Conservation (phyloP, 1,284 basidiomycete genomes). For the Irpex lacteus region DNA sequence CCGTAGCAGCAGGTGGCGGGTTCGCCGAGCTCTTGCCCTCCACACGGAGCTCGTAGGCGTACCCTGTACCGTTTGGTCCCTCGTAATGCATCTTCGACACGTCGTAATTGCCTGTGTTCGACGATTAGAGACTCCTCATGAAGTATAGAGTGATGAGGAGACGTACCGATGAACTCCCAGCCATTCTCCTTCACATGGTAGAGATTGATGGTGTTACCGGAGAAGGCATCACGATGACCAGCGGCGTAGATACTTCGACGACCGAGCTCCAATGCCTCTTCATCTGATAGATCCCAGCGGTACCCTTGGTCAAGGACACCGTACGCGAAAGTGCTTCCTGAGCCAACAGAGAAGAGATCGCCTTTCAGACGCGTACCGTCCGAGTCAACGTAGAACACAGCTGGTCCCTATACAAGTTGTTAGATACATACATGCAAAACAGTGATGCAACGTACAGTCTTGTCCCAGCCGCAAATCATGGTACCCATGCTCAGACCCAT, state of each 20-base stretch:
- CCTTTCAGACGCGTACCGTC: slow-evolving; percentile 96
- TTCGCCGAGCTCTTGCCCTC: slow-evolving; percentile 28
- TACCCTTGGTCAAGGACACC: slow-evolving; percentile 98
- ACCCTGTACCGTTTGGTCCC: slow-evolving; percentile 72
- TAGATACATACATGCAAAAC: background rate
- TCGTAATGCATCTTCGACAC: slow-evolving; percentile 80
- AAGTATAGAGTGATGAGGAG: background rate
- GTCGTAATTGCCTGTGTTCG: slow-evolving; percentile 71
- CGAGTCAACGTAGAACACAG: slow-evolving; percentile 97
- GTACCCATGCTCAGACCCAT: slow-evolving; percentile 99
- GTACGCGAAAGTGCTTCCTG: slow-evolving; percentile 97
- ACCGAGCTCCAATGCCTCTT: slow-evolving; percentile 94
- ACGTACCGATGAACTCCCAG: slow-evolving; percentile 89
- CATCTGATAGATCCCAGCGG: slow-evolving; percentile 90
- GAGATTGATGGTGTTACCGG: slow-evolving; percentile 94
- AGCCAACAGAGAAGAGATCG: slow-evolving; percentile 97
- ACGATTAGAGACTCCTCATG: background rate
- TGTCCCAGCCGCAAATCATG: slow-evolving; percentile 99
- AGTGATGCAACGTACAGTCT: slow-evolving; percentile 64
- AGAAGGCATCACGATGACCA: slow-evolving; percentile 96
- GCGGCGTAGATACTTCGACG: slow-evolving; percentile 96
- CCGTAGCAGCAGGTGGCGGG: slow-evolving; percentile 16
- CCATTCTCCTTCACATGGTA: slow-evolving; percentile 95
- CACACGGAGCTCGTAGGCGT: slow-evolving; percentile 76
- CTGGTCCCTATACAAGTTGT: slow-evolving; percentile 66